phyloP scores from a whole-genome alignment of 1,284 basidiomycete species.

The Naganishia sp. region DNA sequence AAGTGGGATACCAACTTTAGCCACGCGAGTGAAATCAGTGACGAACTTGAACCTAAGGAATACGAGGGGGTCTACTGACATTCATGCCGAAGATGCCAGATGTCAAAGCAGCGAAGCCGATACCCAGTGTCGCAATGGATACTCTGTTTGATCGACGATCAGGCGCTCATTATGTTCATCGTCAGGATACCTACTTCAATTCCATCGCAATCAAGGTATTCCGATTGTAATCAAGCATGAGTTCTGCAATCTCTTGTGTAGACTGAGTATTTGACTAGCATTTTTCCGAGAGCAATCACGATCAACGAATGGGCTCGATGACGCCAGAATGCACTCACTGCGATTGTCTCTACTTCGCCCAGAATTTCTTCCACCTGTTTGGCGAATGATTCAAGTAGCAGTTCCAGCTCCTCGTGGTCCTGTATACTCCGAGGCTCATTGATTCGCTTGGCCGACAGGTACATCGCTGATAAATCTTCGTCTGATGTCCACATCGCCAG shows the following conservation, averaged over 20 bases:
- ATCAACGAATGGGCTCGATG: background rate
- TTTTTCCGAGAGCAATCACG: background rate
- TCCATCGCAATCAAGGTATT: constrained; percentile 90
- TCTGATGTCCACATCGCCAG: constrained; percentile 57
- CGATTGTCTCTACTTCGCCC: constrained; percentile 83
- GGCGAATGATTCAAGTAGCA: constrained; percentile 87
- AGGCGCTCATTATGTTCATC: background rate
- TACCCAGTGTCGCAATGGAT: constrained; percentile 90
- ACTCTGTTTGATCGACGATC: constrained; percentile 51
- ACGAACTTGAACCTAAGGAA: background rate
- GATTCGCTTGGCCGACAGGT: constrained; percentile 76
- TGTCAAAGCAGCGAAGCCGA: constrained; percentile 87
- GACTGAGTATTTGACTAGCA: constrained; percentile 83
- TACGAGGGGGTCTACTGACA: constrained; percentile 58
- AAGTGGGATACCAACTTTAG: constrained; percentile 49
- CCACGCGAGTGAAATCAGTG: background rate
- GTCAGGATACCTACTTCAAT: constrained; percentile 62
- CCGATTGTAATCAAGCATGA: constrained; percentile 94
- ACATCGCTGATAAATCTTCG: constrained; percentile 90
- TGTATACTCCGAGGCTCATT: constrained; percentile 61
- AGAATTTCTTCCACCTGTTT: constrained; percentile 97
- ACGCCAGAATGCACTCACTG: constrained; percentile 57
- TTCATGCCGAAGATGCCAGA: constrained; percentile 97
- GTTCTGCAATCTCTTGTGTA: constrained; percentile 95
- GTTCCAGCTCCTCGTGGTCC: constrained; percentile 91